Base-by-base conservation (phyloP, 2,329 filamentous ascomycete species). In the Stemphylium vesicarium region DNA sequence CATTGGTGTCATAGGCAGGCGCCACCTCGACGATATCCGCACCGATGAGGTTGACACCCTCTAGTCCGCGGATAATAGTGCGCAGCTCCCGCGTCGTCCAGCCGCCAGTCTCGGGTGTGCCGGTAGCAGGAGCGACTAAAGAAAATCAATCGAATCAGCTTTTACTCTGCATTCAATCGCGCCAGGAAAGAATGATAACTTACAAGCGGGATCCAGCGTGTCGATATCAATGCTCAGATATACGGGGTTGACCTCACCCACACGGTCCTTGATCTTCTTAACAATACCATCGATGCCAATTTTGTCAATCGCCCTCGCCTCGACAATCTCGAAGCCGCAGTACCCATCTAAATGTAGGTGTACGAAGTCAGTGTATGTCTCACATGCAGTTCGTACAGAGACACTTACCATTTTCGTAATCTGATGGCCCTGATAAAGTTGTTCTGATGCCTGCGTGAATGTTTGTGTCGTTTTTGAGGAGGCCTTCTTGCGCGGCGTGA, bases 171-270 rank as follows among this genome's bases (percentile, higher is more conserved):
- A 9, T 13, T 15, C 11, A 22, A 13, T 20, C 12, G 24, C 26
- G 1, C n/a, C 4, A 35, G 2, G 22, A 16, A 12, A n/a, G 24
- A 20, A 6, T 20, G 18, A 2, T 1, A 16, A 77, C 82, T 74
- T 74, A 86, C 84, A 94, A 4, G 90, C 90, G 7, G 92, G 92
- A 71, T 96, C 92, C 3, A 96, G 80, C 0, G 91, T 92, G 70
- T 96, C 92, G 65, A 96, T 96, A 70, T 96, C 92, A 41, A 96
- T 88, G 6, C 86, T 90, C 29, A 96, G 77, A 70, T 96, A 96
- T 0, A 95, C 89, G 0, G 91, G 91, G 57, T 86, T 87, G 49
- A 82, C 81, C 18, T 87, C 88, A 8, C 90, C 90, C 15, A 96
- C 89, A 20, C 90, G 82, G 3, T 91, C 86, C 38, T 85, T 78